Base-by-base conservation (phyloP, 257 asterid species). In the Penstemon eatonii region DNA sequence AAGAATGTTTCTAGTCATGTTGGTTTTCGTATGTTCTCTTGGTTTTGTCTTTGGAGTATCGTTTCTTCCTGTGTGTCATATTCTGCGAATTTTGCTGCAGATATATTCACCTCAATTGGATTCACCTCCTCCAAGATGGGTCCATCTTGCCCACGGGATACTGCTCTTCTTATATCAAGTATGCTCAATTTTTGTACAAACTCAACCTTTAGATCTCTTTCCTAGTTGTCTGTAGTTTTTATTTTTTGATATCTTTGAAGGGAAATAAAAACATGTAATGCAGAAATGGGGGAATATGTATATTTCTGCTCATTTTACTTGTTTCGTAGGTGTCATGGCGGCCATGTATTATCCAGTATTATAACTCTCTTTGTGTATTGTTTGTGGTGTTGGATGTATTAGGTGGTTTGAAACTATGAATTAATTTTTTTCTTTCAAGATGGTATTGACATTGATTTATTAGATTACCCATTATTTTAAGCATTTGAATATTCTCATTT, bases 101-200 rank as follows among this genome's bases (percentile, higher is more conserved):
- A 76, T 89, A 62, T 89, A 92, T 80, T 92, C 98, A 57, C 98
- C 98, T 64, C 90, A 76, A 33, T 58, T 92, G 88, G 92, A 92
- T 75, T 80, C 98, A 67, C 87, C 98, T 57, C 98, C 96, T 37
- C 98, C 96, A 49, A 87, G 96, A 82, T 92, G 98, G 98, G 98
- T 92, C 65, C 84, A 85, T 75, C 80, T 92, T 78, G 98, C 90
- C 3, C 98, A 92, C 68, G 98, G 98, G 70, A 65, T 92, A 58
- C 89, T 89, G 76, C 92, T 92, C 54, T 92, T 92, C 78, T 84
- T 92, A 62, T 92, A 92, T 80, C 96, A 92, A 84, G 98, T 92
- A 74, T 65, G 81, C 53, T 70, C 52, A 61, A 4, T 52, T 70
- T 19, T 80, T 67, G 54, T 40, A 44, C 55, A 36, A 19, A 18